Conservation (phyloP, 78 protist species). For the Neovahlkampfia damariscottae region DNA sequence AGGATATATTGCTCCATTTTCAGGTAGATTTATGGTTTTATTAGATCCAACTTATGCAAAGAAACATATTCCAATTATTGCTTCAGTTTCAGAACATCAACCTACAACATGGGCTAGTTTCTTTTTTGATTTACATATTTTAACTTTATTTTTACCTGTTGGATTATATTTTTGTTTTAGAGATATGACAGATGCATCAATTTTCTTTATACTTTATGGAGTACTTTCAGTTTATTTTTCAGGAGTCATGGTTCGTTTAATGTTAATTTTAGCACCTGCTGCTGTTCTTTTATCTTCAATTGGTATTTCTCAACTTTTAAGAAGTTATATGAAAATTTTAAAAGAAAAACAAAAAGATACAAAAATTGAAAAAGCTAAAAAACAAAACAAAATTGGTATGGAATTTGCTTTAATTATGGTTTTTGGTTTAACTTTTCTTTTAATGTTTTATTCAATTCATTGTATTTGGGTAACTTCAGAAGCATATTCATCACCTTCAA, state of each 20-base stretch:
- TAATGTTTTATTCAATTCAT: constrained; percentile 75
- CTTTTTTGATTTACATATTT: constrained; percentile 87
- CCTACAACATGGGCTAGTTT: constrained; percentile 89
- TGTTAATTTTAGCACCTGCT: constrained; percentile 93
- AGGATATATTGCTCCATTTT: constrained; percentile 26
- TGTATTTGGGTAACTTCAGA: constrained; percentile 88
- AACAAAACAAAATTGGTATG: neutral
- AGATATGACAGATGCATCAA: constrained; percentile 52
- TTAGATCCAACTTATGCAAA: constrained; percentile 92
- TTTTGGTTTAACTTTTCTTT: constrained; percentile 36
- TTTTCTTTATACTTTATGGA: constrained; percentile 29
- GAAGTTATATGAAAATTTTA: constrained; percentile 25
- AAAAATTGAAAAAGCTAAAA: neutral
- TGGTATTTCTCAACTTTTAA: constrained; percentile 55
- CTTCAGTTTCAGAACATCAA: constrained; percentile 98
- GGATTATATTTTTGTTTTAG: constrained; percentile 81
- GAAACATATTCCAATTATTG: constrained; percentile 91
- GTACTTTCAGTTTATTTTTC: constrained; percentile 17
- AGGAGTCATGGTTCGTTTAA: constrained; percentile 95
- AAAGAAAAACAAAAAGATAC: neutral
- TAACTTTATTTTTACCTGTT: constrained; percentile 75
- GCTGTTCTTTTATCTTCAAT: constrained; percentile 77
- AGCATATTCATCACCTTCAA: constrained; percentile 96
- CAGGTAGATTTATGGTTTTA: constrained; percentile 86
- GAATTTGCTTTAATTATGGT: constrained; percentile 34